Evolutionary conservation across 1,139 yeast species (phyloP).

Genomic region (Meyerozyma athensensis): DNA sequence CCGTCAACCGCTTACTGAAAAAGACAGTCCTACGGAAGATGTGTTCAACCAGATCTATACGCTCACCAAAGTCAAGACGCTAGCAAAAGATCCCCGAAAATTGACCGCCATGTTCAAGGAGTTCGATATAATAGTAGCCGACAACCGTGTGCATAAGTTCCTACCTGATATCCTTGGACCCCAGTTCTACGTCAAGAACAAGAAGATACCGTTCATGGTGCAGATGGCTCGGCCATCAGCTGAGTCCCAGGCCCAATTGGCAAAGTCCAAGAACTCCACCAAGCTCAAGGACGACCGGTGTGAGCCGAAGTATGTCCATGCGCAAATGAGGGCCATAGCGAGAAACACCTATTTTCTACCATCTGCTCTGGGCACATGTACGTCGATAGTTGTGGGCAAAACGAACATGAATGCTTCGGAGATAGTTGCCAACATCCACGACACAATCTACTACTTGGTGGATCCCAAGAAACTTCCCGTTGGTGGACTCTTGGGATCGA

Average conservation of each 20-base stretch:
- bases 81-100: conserved; percentile 42
- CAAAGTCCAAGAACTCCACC: conserved; percentile 28
- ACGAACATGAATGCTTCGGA: conserved; percentile 39
- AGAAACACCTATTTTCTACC: conserved; percentile 59
- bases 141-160: conserved; percentile 56
- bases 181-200: conserved; percentile 52
- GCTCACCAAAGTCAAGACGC: conserved; percentile 48
- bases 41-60: conserved; percentile 54
- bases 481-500: conserved; percentile 51
- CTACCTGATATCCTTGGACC: conserved; percentile 54
- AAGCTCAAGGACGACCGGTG: conserved; percentile 50
- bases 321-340: conserved; percentile 58
- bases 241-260: conserved; percentile 33
- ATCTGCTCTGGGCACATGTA: conserved; percentile 50
- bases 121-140: conserved; percentile 62
- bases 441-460: conserved; percentile 47
- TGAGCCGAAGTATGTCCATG: conserved; percentile 55
- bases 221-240: conserved; percentile 52
- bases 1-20: conserved; percentile 40
- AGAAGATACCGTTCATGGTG: conserved; percentile 59
- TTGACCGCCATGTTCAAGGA: conserved; percentile 49
- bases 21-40: conserved; percentile 54
- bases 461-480: conserved; percentile 47
- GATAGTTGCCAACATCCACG: conserved; percentile 50
- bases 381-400: conserved; percentile 51